These are phyloP conservation scores for Bremia lactucae DNA, from an alignment of 352 stramenopile species.

Conservation along the genomic window DNA sequence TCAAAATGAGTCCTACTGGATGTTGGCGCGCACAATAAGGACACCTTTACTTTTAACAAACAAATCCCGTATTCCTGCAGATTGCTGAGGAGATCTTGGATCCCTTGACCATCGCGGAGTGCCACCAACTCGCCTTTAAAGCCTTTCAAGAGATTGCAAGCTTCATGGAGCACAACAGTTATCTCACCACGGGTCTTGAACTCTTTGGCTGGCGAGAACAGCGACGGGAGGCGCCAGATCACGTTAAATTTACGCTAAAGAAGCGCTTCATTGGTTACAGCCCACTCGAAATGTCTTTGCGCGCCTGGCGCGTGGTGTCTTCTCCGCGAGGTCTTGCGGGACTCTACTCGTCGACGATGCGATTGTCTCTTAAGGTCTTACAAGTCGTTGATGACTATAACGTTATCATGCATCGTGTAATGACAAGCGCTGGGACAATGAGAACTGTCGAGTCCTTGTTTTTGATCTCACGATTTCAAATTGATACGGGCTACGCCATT, in stretches of 20 bases:
- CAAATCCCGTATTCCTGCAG: constrained; percentile 1
- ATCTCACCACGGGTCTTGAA: constrained; percentile 31
- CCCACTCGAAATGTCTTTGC: constrained; percentile 18
- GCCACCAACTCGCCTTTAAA: constrained; percentile 23
- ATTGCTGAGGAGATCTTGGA: constrained; percentile 12
- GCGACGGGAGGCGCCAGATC: constrained; percentile 22
- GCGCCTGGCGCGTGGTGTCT: constrained; percentile 32
- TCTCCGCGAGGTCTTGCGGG: constrained; percentile 13
- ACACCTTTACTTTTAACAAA: no score
- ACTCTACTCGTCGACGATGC: constrained; percentile 41
- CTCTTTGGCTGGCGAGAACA: constrained; percentile 48
- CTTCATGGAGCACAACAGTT: constrained; percentile 34
- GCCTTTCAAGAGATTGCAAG: constrained; percentile 31
- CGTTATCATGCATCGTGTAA: constrained; percentile 41
- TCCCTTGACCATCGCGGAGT: constrained; percentile 28
- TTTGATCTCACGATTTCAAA: constrained; percentile 29
- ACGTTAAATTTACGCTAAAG: constrained; percentile 45
- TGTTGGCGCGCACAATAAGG: no score
- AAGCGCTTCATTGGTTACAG: constrained; percentile 32
- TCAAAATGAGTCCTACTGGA: background rate
- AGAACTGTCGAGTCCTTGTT: constrained; percentile 35
- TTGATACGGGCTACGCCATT: constrained; percentile 27
- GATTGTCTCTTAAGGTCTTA: constrained; percentile 26
- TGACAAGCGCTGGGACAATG: constrained; percentile 16
- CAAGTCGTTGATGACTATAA: constrained; percentile 55